Evolutionary conservation across 2,329 filamentous ascomycete genomes (phyloP).

Genomic region (Elsinoe ampelina): DNA sequence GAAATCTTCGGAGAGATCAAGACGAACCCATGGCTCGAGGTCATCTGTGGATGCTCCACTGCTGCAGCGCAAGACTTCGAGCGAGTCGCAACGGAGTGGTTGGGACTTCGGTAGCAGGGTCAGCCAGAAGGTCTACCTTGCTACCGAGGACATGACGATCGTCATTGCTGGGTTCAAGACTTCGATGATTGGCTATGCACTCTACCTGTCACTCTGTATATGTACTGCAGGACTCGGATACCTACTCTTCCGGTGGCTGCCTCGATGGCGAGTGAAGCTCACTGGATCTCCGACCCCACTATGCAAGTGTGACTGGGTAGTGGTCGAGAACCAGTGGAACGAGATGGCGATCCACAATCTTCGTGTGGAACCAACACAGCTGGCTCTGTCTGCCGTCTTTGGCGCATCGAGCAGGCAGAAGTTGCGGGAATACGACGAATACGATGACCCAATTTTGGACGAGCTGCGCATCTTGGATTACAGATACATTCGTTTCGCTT

Average conservation of each 20-base stretch:
- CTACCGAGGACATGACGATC: conserved; percentile 87
- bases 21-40: conserved; percentile 36
- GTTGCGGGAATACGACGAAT: conserved; percentile 59
- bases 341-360: conserved; percentile 75
- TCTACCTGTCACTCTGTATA: conserved; percentile 63
- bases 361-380: conserved; percentile 48
- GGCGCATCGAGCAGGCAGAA: conserved; percentile 51
- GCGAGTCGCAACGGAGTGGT: conserved; percentile 57
- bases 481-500: conserved; percentile 87
- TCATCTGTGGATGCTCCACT: conserved; percentile 52
- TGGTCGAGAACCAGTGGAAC: conserved; percentile 95
- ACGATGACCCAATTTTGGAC: conserved; percentile 64
- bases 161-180: conserved; percentile 87
- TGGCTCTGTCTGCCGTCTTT: conserved; percentile 59
- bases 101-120: conserved; percentile 52
- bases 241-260: conserved; percentile 81
- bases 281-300: conserved; percentile 62
- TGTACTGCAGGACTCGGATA: conserved; percentile 69
- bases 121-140: conserved; percentile 87
- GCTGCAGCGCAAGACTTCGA: conserved; percentile 63
- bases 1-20: conserved; percentile 47
- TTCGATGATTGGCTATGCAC: conserved; percentile 55
- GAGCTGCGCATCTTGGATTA: conserved; percentile 76
- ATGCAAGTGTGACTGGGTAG: conserved; percentile 76
- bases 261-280: conserved; percentile 71